These are phyloP conservation scores for Tetrahymena malaccensis DNA, from an alignment of 73 alveolate genomes.

Conservation along the genomic window DNA sequence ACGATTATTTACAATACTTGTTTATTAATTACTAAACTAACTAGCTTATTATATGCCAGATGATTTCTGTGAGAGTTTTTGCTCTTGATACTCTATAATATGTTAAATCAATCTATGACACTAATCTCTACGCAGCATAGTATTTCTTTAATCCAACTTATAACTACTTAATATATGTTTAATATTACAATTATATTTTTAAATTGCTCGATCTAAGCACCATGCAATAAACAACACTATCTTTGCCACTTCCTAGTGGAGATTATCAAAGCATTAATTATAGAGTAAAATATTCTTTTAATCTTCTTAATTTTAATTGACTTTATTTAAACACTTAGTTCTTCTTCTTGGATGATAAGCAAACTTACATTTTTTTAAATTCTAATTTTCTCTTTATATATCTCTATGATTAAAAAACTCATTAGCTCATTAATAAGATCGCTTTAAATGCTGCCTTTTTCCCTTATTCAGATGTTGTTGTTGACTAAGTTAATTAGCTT, in stretches of 20 bases:
- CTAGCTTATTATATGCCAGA: background rate
- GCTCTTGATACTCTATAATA: background rate
- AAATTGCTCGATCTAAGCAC: background rate
- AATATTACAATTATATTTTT: background rate
- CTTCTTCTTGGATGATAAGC: background rate
- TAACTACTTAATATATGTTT: background rate
- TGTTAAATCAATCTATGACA: background rate
- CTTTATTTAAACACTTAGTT: background rate
- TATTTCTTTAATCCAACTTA: background rate
- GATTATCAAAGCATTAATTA: background rate
- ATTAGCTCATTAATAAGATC: too few species aligned
- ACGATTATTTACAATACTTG: background rate
- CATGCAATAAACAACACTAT: background rate
- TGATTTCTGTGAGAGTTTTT: background rate
- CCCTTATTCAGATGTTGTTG: background rate
- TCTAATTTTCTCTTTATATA: background rate
- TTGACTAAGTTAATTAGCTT: background rate
- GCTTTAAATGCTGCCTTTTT: background rate
- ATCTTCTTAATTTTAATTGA: too few species aligned
- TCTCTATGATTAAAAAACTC: background rate
- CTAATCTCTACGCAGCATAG: background rate
- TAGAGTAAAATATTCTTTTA: background rate
- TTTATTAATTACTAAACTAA: background rate
- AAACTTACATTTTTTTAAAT: background rate
- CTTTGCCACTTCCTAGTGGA: background rate